phyloP scores from a whole-genome alignment of 805 yeast genomes.

The Ogataea methylovora region DNA sequence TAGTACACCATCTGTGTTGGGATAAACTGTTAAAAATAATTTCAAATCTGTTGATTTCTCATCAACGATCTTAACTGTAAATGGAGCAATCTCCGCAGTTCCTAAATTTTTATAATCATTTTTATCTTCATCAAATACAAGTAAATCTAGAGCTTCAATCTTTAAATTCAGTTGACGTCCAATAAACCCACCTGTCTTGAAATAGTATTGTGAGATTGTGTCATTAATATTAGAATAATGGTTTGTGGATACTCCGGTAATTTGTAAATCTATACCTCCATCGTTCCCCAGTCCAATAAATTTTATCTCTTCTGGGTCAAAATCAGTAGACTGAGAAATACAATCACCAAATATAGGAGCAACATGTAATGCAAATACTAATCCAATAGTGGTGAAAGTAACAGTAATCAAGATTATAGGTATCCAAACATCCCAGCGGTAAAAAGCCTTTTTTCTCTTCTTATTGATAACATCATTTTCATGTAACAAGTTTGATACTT shows the following conservation, averaged over 20 bases:
- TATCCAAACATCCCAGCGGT: slow-evolving; percentile 17
- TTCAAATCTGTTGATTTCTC: slow-evolving; percentile 17
- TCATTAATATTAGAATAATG: slow-evolving; percentile 25
- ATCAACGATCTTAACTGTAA: slow-evolving; percentile 24
- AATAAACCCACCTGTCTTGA: slow-evolving; percentile 26
- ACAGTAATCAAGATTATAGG: slow-evolving; percentile 14
- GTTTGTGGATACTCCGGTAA: slow-evolving; percentile 23
- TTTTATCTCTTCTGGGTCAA: slow-evolving; percentile 23
- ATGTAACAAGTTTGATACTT: too few relatives aligned
- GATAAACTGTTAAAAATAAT: slow-evolving; percentile 23
- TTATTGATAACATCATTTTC: too few relatives aligned
- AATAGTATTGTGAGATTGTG: slow-evolving; percentile 15
- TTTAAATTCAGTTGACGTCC: slow-evolving; percentile 21
- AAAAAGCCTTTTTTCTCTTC: too few relatives aligned
- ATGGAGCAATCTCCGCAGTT: slow-evolving; percentile 23
- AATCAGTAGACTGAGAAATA: slow-evolving; percentile 23
- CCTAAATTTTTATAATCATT: slow-evolving; percentile 23
- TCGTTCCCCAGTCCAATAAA: slow-evolving; percentile 23
- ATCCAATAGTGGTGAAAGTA: slow-evolving; percentile 5
- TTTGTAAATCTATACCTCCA: slow-evolving; percentile 25
- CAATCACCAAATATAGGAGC: slow-evolving; percentile 23
- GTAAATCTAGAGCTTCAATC: slow-evolving; percentile 23
- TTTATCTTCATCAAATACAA: slow-evolving; percentile 16
- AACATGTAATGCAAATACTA: slow-evolving; percentile 10
- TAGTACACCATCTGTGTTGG: slow-evolving; percentile 24